phyloP scores from a whole-genome alignment of 2,329 filamentous ascomycete genomes.

The Diaporthe velutina region DNA sequence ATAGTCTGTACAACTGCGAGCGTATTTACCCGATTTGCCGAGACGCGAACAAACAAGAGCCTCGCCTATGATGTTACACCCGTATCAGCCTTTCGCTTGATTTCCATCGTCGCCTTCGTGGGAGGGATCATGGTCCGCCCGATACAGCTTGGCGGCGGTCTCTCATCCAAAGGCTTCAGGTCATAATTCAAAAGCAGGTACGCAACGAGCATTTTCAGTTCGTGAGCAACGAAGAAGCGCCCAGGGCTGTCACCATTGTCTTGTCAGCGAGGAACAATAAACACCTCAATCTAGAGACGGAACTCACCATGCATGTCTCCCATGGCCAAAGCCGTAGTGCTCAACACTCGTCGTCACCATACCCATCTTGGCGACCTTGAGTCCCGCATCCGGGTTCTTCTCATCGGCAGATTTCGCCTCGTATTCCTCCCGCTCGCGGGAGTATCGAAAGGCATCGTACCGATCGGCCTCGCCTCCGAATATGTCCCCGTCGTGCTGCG shows the following conservation, averaged over 20 bases:
- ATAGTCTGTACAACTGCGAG: not conserved
- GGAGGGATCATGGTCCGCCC: conserved; percentile 58
- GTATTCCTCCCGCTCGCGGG: conserved; percentile 55
- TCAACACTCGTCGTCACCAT: conserved; percentile 66
- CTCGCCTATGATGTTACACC: conserved; percentile 1
- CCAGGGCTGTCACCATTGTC: conserved; percentile 55
- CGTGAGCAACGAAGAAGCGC: conserved; percentile 68
- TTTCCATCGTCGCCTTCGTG: conserved; percentile 48
- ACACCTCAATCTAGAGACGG: conserved; percentile 28
- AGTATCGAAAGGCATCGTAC: conserved; percentile 66
- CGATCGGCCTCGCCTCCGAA: conserved; percentile 54
- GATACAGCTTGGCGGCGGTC: conserved; percentile 58
- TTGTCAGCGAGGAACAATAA: not conserved
- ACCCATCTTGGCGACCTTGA: conserved; percentile 57
- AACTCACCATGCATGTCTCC: conserved; percentile 63
- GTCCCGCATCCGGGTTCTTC: conserved; percentile 47
- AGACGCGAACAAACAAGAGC: not conserved
- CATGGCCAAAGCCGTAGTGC: conserved; percentile 69
- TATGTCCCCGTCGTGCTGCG: conserved; percentile 61
- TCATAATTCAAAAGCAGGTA: conserved; percentile 67
- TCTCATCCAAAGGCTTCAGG: conserved; percentile 55
- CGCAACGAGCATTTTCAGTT: conserved; percentile 67
- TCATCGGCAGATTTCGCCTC: conserved; percentile 47
- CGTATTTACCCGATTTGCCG: not conserved
- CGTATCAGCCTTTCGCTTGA: conserved; percentile 42